phyloP scores from a whole-genome alignment of 2,329 filamentous ascomycete species.

The Calonectria pseudoturangicola region DNA sequence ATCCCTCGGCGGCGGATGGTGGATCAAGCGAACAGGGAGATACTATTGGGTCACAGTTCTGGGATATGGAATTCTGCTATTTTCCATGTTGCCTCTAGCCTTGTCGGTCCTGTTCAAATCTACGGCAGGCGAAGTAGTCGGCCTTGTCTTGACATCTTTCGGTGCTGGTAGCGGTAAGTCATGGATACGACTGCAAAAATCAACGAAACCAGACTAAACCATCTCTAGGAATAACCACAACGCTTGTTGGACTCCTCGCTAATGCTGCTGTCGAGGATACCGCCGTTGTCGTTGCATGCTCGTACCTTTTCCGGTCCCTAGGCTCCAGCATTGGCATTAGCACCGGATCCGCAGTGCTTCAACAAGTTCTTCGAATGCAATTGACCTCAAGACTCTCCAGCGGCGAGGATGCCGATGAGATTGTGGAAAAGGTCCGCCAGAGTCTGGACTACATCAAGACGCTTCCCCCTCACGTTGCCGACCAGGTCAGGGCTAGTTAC shows the following conservation, averaged over 20 bases:
- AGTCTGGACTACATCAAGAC: slow-evolving; percentile 81
- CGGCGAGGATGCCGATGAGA: slow-evolving; percentile 76
- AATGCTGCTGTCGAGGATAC: slow-evolving; percentile 81
- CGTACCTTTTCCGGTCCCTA: slow-evolving; percentile 86
- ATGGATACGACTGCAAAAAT: neutral
- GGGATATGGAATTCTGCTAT: slow-evolving; percentile 71
- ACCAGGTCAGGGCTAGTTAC: slow-evolving; percentile 80
- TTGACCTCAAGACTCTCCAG: slow-evolving; percentile 72
- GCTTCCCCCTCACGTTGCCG: slow-evolving; percentile 76
- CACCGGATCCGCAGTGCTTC: slow-evolving; percentile 82
- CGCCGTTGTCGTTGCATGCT: slow-evolving; percentile 85
- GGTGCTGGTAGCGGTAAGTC: slow-evolving; percentile 62
- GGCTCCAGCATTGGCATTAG: slow-evolving; percentile 86
- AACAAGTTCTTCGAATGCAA: slow-evolving; percentile 77
- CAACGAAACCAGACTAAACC: neutral
- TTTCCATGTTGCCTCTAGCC: slow-evolving; percentile 74
- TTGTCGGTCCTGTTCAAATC: slow-evolving; percentile 70
- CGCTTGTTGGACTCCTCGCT: slow-evolving; percentile 82
- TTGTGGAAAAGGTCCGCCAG: slow-evolving; percentile 81
- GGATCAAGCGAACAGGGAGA: slow-evolving; percentile 82
- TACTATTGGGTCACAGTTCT: slow-evolving; percentile 82
- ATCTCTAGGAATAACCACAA: slow-evolving; percentile 78
- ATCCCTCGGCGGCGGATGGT: slow-evolving; percentile 77
- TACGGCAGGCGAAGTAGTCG: slow-evolving; percentile 71
- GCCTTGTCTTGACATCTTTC: slow-evolving; percentile 70